Percentiles rank a stretch among this genome's conserved stretches.
Evolutionary conservation across 345 rosid genomes (phyloP).

Genomic region (Syzygium jambos): DNA sequence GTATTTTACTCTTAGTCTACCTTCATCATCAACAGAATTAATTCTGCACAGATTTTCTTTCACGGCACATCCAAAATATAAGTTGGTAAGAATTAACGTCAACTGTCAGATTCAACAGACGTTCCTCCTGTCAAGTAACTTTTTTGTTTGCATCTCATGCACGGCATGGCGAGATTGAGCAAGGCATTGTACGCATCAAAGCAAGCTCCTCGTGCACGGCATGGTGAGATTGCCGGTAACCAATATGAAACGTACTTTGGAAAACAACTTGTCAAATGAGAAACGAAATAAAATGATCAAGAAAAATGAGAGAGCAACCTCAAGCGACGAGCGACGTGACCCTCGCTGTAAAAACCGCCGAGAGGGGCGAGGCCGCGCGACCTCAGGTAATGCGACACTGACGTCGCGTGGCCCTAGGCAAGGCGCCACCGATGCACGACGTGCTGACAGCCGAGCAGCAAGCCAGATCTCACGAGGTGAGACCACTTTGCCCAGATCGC

Average conservation of each 20-base stretch:
- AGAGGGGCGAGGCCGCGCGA: neutral
- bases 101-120: neutral
- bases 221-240: neutral
- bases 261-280: neutral
- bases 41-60: neutral
- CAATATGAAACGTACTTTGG: neutral
- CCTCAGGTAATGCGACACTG: neutral
- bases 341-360: accelerated
- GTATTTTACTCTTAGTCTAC: neutral
- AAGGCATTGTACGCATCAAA: neutral
- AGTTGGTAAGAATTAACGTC: neutral
- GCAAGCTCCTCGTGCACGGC: neutral
- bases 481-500: neutral
- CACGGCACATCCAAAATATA: neutral
- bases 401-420: neutral
- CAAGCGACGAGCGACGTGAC: accelerated
- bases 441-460: accelerated
- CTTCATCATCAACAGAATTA: neutral
- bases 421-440: accelerated
- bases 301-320: neutral
- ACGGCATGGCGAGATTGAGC: neutral
- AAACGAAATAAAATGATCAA: neutral
- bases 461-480: neutral
- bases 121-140: neutral
- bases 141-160: neutral